Conservation (phyloP, 2,329 filamentous ascomycete genomes). For the Paecilomyces niveus region DNA sequence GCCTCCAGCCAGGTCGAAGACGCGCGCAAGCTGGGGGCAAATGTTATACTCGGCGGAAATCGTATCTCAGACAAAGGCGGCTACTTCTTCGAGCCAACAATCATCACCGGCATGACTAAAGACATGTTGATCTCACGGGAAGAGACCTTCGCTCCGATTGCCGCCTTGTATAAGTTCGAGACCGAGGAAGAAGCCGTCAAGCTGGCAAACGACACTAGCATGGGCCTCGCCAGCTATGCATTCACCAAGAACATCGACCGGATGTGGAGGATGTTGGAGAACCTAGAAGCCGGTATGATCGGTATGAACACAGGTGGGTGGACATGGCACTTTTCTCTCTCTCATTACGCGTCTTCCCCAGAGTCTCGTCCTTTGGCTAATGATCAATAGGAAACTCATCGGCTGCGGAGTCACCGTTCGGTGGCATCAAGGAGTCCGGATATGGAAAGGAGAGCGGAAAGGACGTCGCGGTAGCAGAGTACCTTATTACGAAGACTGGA, state of each 20-base stretch:
- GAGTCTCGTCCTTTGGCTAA: not conserved
- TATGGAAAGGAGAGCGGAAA: slow-evolving; percentile 62
- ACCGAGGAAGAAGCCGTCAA: slow-evolving; percentile 58
- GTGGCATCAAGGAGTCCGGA: slow-evolving; percentile 60
- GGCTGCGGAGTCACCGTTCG: slow-evolving; percentile 60
- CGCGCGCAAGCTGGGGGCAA: slow-evolving; percentile 56
- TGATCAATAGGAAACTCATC: slow-evolving; percentile 48
- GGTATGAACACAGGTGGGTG: slow-evolving; percentile 54
- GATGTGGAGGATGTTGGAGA: slow-evolving; percentile 59
- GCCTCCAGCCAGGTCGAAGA: slow-evolving; percentile 55
- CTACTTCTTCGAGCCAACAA: slow-evolving; percentile 65
- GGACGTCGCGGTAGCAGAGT: slow-evolving; percentile 20
- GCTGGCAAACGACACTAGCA: slow-evolving; percentile 55
- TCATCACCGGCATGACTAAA: slow-evolving; percentile 52
- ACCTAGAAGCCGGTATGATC: slow-evolving; percentile 63
- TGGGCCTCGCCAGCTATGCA: slow-evolving; percentile 61
- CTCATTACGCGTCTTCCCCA: not conserved
- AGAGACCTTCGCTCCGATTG: slow-evolving; percentile 60
- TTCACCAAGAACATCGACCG: slow-evolving; percentile 64
- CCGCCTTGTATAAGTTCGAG: slow-evolving; percentile 58
- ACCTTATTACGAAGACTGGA: slow-evolving; percentile 38
- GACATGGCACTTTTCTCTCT: not conserved
- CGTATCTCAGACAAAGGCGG: slow-evolving; percentile 45
- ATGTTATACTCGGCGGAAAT: slow-evolving; percentile 54
- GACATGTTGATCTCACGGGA: slow-evolving; percentile 54